These are phyloP conservation scores for Coniferiporia sulphurascens DNA, from an alignment of 1,284 basidiomycete genomes.

Conservation along the genomic window DNA sequence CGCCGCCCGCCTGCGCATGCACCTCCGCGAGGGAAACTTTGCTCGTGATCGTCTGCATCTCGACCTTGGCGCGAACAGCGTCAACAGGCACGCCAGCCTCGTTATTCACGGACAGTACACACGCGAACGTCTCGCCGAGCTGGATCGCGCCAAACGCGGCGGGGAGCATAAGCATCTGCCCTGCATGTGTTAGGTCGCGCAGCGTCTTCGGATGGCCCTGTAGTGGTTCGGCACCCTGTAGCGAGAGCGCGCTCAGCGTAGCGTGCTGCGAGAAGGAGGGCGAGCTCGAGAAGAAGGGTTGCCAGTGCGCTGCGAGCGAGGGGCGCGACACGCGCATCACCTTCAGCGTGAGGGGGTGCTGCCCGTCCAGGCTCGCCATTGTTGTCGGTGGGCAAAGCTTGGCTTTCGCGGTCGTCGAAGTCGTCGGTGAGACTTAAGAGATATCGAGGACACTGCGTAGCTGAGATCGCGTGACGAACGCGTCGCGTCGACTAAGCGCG, in stretches of 20 bases:
- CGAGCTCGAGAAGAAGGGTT: constrained; percentile 80
- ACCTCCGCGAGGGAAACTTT: constrained; percentile 61
- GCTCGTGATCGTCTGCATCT: constrained; percentile 72
- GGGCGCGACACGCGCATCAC: constrained; percentile 82
- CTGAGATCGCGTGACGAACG: neutral
- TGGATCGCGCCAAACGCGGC: constrained; percentile 76
- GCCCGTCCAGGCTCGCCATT: constrained; percentile 41
- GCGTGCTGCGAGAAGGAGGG: constrained; percentile 74
- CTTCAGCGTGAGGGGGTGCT: constrained; percentile 62
- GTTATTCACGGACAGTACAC: constrained; percentile 75
- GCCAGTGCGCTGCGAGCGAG: constrained; percentile 68
- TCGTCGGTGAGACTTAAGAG: no score
- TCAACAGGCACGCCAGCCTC: constrained; percentile 58
- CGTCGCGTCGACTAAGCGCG: neutral
- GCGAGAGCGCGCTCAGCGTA: constrained; percentile 68
- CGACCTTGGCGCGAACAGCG: constrained; percentile 55
- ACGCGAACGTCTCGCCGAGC: constrained; percentile 76
- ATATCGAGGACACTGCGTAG: neutral
- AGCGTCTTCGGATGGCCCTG: constrained; percentile 73
- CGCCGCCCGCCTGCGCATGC: constrained; percentile 36
- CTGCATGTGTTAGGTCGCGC: constrained; percentile 66
- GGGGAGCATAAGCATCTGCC: constrained; percentile 69
- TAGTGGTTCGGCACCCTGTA: constrained; percentile 66
- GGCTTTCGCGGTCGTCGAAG: no score
- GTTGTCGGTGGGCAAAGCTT: neutral